Evolutionary conservation across 176 grass and related monocot genomes (phyloP), one percentile per base, ranked within the genome.

Genomic region (Carex cristatella): DNA sequence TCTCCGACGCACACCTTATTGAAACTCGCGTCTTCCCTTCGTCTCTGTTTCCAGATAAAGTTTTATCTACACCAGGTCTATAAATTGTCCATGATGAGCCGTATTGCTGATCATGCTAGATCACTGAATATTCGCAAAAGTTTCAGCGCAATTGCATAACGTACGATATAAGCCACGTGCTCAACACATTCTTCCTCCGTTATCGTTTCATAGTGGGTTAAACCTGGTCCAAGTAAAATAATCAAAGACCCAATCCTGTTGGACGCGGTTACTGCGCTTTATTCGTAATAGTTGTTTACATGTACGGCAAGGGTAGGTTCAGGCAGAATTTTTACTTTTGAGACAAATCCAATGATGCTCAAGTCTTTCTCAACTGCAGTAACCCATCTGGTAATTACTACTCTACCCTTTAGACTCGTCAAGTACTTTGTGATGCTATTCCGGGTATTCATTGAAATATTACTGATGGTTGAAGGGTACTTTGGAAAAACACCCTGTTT

Each of bases 321-420:
- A 67, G 7, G 7, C 49, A 31, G 1, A 37, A 65, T 0, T 35
- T 32, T 32, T 38, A 54, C 15, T 83, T 81, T 64, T 40, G 60
- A 55, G 5, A 55, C 81, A 69, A 83, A 83, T 69, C 63, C 61
- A 83, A 67, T 83, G 81, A 83, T 83, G 81, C 81, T 83, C 44
- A 83, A 83, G 81, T 67, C 81, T 64, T 83, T 83, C 63, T 83
- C 65, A 38, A 54, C 81, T 83, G 59, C 81, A 83, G 81, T 69
- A 83, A 54, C 35, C 15, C 58, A 68, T 31, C 5, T 56, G 63
- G 9, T 2, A 53, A 65, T 83, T 19, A 68, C 81, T 0, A 23
- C n/a, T 56, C 27, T 83, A 83, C 81, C 63, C 81, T 56, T 55
- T 32, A 3, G 10, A 54, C 30, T 18, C 10, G 2, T 1, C 38